These are phyloP conservation scores for Dipteronia dyeriana DNA, from an alignment of 345 rosid species.

Conservation along the genomic window DNA sequence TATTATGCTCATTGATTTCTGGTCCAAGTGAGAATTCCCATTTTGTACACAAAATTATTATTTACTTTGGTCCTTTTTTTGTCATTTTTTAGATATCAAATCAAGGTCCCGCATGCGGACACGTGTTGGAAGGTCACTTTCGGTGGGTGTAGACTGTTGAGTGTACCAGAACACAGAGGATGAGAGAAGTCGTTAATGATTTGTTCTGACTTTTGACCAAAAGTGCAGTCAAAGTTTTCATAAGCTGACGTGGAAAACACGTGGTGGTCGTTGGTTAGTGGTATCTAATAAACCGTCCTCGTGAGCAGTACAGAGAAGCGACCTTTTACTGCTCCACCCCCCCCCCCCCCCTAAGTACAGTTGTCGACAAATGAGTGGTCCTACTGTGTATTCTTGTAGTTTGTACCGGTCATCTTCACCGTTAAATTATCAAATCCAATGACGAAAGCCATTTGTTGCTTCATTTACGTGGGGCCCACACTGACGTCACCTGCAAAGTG, in stretches of 20 bases:
- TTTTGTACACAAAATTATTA: background rate
- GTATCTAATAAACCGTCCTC: background rate
- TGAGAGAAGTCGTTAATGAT: background rate
- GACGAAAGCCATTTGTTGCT: background rate
- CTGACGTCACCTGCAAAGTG: background rate
- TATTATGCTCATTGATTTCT: background rate
- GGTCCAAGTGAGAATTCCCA: background rate
- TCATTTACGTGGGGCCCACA: background rate
- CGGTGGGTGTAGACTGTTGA: background rate
- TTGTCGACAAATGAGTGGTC: background rate
- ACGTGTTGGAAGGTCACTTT: background rate
- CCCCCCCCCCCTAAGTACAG: background rate
- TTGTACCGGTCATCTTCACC: background rate
- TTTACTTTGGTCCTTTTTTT: background rate
- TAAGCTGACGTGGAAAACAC: slow-evolving; percentile 5
- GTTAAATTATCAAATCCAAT: background rate
- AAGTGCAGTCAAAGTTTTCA: background rate
- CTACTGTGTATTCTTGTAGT: background rate
- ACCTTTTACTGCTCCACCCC: background rate
- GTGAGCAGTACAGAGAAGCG: background rate
- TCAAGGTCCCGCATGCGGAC: too few relatives aligned
- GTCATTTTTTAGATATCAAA: too few relatives aligned
- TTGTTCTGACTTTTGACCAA: slow-evolving; percentile 12
- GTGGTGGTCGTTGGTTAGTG: background rate
- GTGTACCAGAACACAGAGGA: slow-evolving; percentile 18